Base-by-base conservation (phyloP, 1,284 basidiomycete species). In the Vanrija sp. region DNA sequence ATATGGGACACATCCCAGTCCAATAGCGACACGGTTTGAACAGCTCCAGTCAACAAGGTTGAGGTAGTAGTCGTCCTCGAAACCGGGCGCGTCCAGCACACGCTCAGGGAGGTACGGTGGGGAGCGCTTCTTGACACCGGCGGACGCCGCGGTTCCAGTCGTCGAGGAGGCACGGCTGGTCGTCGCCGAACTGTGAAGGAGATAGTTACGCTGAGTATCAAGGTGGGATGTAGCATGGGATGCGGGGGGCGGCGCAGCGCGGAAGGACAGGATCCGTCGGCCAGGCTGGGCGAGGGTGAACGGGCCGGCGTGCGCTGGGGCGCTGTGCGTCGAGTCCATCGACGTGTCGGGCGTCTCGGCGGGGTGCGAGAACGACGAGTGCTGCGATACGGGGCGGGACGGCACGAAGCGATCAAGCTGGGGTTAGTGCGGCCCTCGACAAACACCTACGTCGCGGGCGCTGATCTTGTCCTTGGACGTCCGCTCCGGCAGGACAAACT, bases 51-150 rank as follows among this genome's bases (percentile, higher is more conserved):
- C 84, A 54, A 98, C 78, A 38, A 98, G 81, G 73, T 98, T 98
- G 67, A 97, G 85, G 74, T 99, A 98, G 75, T 96, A 98, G 76
- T 99, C 96, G 65, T 98, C 92, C 42, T 89, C 83, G 80, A 97
- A 88, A 1, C 90, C 91, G 0, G 94, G 93, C 0, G 96, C 96
- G 68, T 98, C 96, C 12, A 99, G 82, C 3, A 97, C 91, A 23
- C 91, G 83, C 66, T 96, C 91, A 88, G 92, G 58, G 85, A 86
- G 0, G 86, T 91, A 68, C 3, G 72, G 71, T 1, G 67, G 66
- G 15, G 60, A 55, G 28, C 71, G 59, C 58, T 72, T 71, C 63
- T 70, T 70, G 14, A 50, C 59, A 2, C 40, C 38, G 1, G 64
- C 65, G 1, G 51, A 63, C 3, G 63, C 43, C 1, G 54, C 50